phyloP scores from a whole-genome alignment of 352 stramenopile species.

The Phytophthora sp. region DNA sequence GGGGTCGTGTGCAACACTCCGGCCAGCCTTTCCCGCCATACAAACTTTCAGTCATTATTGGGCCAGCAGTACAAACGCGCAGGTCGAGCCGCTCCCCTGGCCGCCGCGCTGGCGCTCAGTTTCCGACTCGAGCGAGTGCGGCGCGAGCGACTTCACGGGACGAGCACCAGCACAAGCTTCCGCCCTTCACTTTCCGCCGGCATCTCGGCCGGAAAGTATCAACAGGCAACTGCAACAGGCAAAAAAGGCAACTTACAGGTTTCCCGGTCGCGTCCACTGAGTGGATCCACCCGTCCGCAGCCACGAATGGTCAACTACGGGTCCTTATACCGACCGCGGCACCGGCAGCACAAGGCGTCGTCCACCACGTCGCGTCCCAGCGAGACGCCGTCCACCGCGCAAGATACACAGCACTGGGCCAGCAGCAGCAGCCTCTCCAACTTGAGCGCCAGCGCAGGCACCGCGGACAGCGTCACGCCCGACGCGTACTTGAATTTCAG shows the following conservation, averaged over 20 bases:
- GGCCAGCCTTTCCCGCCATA: conserved; percentile 32
- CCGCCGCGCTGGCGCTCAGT: conserved; percentile 36
- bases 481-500: conserved; percentile 65
- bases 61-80: conserved; percentile 10
- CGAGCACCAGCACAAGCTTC: neutral
- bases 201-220: conserved; percentile 18
- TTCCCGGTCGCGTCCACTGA: conserved; percentile 26
- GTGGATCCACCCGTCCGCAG: conserved; percentile 22
- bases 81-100: conserved; percentile 3
- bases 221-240: conserved; percentile 9
- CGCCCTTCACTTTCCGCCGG: conserved; percentile 14
- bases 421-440: conserved; percentile 28
- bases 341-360: conserved; percentile 35
- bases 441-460: conserved; percentile 9
- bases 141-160: conserved; percentile 20
- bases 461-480: conserved; percentile 18
- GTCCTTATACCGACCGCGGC: conserved; percentile 37
- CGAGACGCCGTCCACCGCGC: conserved; percentile 25
- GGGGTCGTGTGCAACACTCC: conserved; percentile 24
- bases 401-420: conserved; percentile 25
- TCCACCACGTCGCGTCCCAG: conserved; percentile 27
- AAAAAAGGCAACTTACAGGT: conserved; percentile 21
- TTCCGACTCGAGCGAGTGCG: conserved; percentile 40
- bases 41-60: conserved; percentile 9
- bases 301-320: conserved; percentile 48